phyloP scores from a whole-genome alignment of 2,329 filamentous ascomycete species.

The Calonectria hawksworthii region DNA sequence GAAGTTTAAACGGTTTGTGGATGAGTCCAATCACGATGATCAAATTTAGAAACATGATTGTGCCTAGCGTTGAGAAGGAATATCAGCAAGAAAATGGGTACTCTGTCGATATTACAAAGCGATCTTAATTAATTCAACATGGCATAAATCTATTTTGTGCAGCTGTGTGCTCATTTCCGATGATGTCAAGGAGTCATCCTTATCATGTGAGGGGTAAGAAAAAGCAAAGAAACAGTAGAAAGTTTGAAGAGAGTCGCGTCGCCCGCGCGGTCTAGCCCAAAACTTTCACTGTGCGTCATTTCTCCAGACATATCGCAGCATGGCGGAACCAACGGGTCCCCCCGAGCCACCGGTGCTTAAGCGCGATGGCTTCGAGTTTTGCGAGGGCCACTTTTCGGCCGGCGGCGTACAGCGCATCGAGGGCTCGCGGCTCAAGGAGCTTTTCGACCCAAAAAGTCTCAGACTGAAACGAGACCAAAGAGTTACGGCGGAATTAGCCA shows the following conservation, averaged over 20 bases:
- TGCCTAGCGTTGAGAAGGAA: background rate
- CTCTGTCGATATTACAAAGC: background rate
- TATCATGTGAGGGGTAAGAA: background rate
- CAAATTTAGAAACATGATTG: background rate
- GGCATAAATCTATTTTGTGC: background rate
- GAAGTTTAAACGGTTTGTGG: too few species aligned
- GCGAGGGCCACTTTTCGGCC: background rate
- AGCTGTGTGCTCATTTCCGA: background rate
- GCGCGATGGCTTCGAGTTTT: constrained; percentile 1
- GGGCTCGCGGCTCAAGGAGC: background rate
- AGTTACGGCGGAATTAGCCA: background rate
- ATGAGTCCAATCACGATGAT: background rate
- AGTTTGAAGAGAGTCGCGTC: background rate
- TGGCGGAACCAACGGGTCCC: background rate
- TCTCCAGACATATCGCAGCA: background rate
- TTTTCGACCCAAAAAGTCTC: background rate
- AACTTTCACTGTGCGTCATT: background rate
- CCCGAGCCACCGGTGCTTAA: background rate
- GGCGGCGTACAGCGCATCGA: background rate
- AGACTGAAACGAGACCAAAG: background rate
- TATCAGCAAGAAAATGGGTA: background rate
- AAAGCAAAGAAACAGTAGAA: background rate
- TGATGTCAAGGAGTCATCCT: background rate
- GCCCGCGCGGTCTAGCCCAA: too few species aligned
- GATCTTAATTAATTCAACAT: background rate